These are phyloP conservation scores for Exophiala oligosperma DNA, from an alignment of 2,329 filamentous ascomycete species.

Conservation along the genomic window DNA sequence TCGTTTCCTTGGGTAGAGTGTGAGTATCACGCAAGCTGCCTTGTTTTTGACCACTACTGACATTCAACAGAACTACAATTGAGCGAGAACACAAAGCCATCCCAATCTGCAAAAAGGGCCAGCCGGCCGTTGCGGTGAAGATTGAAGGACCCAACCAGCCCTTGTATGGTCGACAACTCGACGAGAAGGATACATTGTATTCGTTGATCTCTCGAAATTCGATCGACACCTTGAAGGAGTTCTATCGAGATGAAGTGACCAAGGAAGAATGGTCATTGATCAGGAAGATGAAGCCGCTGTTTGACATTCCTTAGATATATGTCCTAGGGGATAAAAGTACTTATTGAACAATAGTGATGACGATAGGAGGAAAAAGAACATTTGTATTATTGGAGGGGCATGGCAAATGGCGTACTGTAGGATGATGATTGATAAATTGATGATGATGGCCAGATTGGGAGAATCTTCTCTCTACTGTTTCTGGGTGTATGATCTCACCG, in stretches of 20 bases:
- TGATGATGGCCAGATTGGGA: not conserved
- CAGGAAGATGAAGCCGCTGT: slow-evolving; percentile 90
- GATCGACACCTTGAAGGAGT: slow-evolving; percentile 95
- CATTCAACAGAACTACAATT: slow-evolving; percentile 72
- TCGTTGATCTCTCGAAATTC: slow-evolving; percentile 81
- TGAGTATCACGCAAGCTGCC: slow-evolving; percentile 53
- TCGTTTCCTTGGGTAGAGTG: slow-evolving; percentile 87
- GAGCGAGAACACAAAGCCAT: slow-evolving; percentile 98
- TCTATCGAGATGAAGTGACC: slow-evolving; percentile 81
- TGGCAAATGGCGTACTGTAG: not conserved
- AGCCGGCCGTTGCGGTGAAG: slow-evolving; percentile 97
- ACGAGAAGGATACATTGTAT: slow-evolving; percentile 87
- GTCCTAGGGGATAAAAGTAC: not conserved
- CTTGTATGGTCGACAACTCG: slow-evolving; percentile 89
- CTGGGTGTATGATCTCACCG: not conserved
- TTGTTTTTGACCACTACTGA: slow-evolving; percentile 26
- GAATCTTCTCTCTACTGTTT: not conserved
- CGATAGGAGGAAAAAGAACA: not conserved
- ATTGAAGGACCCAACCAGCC: slow-evolving; percentile 94
- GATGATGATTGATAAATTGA: not conserved
- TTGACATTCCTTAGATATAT: slow-evolving; percentile 69
- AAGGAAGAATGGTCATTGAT: slow-evolving; percentile 95
- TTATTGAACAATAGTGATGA: not conserved
- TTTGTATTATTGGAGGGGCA: slow-evolving; percentile 2
- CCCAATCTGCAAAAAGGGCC: slow-evolving; percentile 86